Percentiles rank a stretch among this genome's conserved stretches.
Conservation (phyloP, 2,329 filamentous ascomycete species). For the Ophiocordyceps robertsii region DNA sequence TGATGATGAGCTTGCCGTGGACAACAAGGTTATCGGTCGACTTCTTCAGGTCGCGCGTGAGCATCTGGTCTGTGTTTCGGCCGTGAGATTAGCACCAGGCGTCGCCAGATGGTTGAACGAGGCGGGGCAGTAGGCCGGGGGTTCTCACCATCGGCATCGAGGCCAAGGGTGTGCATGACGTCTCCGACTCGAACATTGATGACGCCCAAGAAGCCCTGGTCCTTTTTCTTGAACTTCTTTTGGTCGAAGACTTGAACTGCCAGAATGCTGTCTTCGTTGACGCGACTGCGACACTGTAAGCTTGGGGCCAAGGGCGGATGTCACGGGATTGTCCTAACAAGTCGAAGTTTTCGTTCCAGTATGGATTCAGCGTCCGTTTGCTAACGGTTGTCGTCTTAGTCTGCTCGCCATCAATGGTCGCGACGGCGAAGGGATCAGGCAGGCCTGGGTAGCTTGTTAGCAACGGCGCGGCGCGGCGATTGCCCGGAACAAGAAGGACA, state of each 20-base stretch:
- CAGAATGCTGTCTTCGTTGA: constrained; percentile 89
- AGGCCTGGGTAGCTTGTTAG: constrained; percentile 52
- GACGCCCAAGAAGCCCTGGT: constrained; percentile 93
- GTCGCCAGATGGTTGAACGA: constrained; percentile 11
- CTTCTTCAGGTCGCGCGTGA: constrained; percentile 92
- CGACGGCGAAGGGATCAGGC: constrained; percentile 93
- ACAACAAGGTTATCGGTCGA: constrained; percentile 97
- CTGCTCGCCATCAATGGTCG: constrained; percentile 94
- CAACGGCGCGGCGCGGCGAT: background rate
- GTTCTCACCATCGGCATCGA: constrained; percentile 71
- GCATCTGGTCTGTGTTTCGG: constrained; percentile 75
- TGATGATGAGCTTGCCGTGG: constrained; percentile 93
- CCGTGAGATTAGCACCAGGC: constrained; percentile 9
- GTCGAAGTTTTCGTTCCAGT: constrained; percentile 99
- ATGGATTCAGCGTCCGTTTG: constrained; percentile 96
- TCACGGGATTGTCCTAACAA: constrained; percentile 49
- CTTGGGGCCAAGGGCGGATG: background rate
- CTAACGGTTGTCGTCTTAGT: constrained; percentile 96
- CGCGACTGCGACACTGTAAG: constrained; percentile 44
- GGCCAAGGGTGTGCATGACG: constrained; percentile 70
- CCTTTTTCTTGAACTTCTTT: constrained; percentile 99
- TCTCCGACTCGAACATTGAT: constrained; percentile 95
- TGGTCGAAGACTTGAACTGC: constrained; percentile 99
- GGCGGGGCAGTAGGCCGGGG: background rate
- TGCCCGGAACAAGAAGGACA: constrained; percentile 11